phyloP scores from a whole-genome alignment of 2,329 filamentous ascomycete genomes.

The Sporothrix curviconia region DNA sequence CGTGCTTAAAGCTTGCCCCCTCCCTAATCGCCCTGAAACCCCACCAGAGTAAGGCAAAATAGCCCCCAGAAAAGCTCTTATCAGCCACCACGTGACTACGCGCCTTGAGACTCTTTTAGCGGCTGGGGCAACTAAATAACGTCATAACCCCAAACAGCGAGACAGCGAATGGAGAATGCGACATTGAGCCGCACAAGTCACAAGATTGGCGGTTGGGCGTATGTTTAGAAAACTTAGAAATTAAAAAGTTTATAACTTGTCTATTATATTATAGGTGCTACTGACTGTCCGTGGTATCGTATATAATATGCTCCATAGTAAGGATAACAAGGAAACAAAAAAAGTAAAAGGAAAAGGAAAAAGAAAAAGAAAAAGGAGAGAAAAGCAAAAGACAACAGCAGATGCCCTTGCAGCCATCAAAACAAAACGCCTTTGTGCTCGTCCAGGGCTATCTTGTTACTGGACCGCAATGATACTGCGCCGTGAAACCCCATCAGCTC shows the following conservation, averaged over 20 bases:
- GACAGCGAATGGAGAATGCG: too few relatives aligned
- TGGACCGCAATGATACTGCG: too few relatives aligned
- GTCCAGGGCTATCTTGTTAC: too few relatives aligned
- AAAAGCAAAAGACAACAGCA: not conserved
- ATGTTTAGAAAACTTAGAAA: too few relatives aligned
- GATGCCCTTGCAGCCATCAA: not conserved
- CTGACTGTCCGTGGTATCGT: not conserved
- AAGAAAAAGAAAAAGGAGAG: not conserved
- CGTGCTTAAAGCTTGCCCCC: not conserved
- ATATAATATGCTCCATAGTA: not conserved
- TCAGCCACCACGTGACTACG: constrained; percentile 1
- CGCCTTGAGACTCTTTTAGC: not conserved
- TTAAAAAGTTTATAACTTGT: too few relatives aligned
- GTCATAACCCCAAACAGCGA: not conserved
- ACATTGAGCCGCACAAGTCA: too few relatives aligned
- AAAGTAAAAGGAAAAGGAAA: not conserved
- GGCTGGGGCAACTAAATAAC: not conserved
- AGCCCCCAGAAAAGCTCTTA: not conserved
- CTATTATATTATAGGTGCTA: not conserved
- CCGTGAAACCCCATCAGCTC: too few relatives aligned
- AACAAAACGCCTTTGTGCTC: not conserved
- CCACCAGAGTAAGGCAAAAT: not conserved
- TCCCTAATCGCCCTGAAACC: not conserved
- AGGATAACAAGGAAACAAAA: not conserved
- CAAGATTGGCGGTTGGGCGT: too few relatives aligned